Evolutionary conservation across 495 filamentous ascomycete genomes (phyloP).

Genomic region (Trichocladium antarcticum): DNA sequence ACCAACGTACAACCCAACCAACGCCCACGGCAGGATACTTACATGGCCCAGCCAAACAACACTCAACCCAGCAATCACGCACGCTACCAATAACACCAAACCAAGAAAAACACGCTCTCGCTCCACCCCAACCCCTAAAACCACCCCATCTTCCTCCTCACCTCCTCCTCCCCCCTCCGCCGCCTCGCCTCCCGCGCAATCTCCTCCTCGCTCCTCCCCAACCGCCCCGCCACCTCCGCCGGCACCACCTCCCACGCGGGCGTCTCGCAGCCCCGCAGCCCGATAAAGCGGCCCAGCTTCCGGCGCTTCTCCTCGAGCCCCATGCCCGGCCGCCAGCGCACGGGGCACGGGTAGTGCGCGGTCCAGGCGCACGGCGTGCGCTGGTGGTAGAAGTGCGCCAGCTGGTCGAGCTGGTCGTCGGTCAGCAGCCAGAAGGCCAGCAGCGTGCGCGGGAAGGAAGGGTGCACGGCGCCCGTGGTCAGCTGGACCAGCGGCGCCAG

Average conservation of each 20-base stretch:
- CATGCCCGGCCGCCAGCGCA: slow-evolving; percentile 29
- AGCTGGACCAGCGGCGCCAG: slow-evolving; percentile 49
- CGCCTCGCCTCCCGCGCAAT: slow-evolving; percentile 9
- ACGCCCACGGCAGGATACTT: too few species aligned
- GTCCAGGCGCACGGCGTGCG: slow-evolving; percentile 44
- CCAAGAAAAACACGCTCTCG: background rate
- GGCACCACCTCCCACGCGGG: slow-evolving; percentile 33
- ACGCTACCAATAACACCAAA: too few species aligned
- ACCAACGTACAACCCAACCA: too few species aligned
- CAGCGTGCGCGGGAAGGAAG: slow-evolving; percentile 53
- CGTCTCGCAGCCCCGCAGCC: slow-evolving; percentile 50
- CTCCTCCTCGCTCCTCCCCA: slow-evolving; percentile 28
- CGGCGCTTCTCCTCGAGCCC: slow-evolving; percentile 48
- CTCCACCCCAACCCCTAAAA: slow-evolving; percentile 12
- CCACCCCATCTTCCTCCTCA: slow-evolving; percentile 36
- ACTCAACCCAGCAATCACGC: too few species aligned
- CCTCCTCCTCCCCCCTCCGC: slow-evolving; percentile 33
- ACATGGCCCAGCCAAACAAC: too few species aligned
- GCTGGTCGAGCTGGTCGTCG: slow-evolving; percentile 52
- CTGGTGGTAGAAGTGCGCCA: slow-evolving; percentile 71
- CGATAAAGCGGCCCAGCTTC: slow-evolving; percentile 55
- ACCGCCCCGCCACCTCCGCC: slow-evolving; percentile 23
- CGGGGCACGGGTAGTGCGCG: slow-evolving; percentile 51
- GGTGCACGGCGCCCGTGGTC: slow-evolving; percentile 49
- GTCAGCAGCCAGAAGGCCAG: slow-evolving; percentile 69